Percentiles rank a stretch among this genome's conserved stretches.
phyloP scores from a whole-genome alignment of 495 filamentous ascomycete species.

The Penicillium steckii region DNA sequence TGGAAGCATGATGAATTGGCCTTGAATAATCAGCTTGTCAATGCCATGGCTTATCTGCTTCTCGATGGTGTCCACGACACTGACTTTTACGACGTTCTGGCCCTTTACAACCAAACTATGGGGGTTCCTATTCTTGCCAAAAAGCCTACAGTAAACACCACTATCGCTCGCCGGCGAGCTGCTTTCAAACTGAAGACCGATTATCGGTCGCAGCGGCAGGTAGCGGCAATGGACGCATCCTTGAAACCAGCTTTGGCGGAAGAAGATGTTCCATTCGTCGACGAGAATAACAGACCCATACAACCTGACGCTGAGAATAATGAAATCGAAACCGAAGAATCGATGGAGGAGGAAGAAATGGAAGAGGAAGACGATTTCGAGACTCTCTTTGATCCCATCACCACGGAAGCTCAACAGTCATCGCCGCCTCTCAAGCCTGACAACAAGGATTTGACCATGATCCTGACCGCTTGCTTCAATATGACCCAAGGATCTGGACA shows the following conservation, averaged over 20 bases:
- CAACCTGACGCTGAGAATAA: constrained; percentile 4
- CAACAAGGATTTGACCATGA: constrained; percentile 67
- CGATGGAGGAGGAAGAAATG: constrained; percentile 16
- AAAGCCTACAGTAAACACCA: constrained; percentile 12
- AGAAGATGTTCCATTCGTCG: constrained; percentile 34
- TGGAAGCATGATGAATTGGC: constrained; percentile 68
- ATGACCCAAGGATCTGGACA: constrained; percentile 29
- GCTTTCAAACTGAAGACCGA: not conserved
- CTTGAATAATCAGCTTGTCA: constrained; percentile 72
- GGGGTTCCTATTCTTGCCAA: constrained; percentile 52
- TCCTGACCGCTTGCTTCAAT: constrained; percentile 57
- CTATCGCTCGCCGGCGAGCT: not conserved
- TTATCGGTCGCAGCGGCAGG: not conserved
- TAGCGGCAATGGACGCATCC: not conserved
- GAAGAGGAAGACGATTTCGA: constrained; percentile 35
- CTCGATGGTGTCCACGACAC: constrained; percentile 54
- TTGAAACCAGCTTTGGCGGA: constrained; percentile 8
- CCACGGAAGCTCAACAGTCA: constrained; percentile 7
- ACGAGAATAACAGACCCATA: constrained; percentile 20
- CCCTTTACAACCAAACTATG: constrained; percentile 75
- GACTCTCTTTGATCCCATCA: constrained; percentile 35
- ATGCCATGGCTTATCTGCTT: constrained; percentile 73
- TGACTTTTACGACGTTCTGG: constrained; percentile 67
- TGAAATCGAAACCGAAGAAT: not conserved
- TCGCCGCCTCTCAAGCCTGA: constrained; percentile 43